These are phyloP conservation scores for Jaapia argillacea DNA, from an alignment of 768 basidiomycete genomes.

Conservation along the genomic window DNA sequence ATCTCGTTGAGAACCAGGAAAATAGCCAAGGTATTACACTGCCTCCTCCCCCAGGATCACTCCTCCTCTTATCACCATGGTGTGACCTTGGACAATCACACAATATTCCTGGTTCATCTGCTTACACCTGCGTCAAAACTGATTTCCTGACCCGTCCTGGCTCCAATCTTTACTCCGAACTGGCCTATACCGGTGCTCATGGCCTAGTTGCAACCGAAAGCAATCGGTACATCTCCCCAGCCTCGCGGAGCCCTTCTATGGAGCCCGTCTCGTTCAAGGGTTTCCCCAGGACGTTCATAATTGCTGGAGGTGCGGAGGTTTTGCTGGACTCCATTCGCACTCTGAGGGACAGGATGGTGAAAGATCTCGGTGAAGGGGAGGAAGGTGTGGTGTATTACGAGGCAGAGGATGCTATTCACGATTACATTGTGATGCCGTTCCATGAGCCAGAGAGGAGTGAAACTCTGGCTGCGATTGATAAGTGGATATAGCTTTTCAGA, in stretches of 20 bases:
- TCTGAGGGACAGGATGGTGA: slow-evolving; percentile 14
- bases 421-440: slow-evolving; percentile 13
- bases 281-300: slow-evolving; percentile 24
- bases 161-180: background rate
- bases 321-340: slow-evolving; percentile 25
- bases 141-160: background rate
- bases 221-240: slow-evolving; percentile 52
- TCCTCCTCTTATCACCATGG: slow-evolving; percentile 24
- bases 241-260: slow-evolving; percentile 24
- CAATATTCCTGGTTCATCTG: slow-evolving; percentile 1
- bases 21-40: slow-evolving; percentile 5
- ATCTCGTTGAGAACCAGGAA: slow-evolving; percentile 26
- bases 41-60: slow-evolving; percentile 14
- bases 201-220: slow-evolving; percentile 10
- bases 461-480: slow-evolving; percentile 8
- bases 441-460: slow-evolving; percentile 17
- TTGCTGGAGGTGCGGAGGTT: slow-evolving; percentile 20
- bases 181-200: background rate
- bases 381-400: slow-evolving; percentile 18
- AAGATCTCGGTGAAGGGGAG: slow-evolving; percentile 20
- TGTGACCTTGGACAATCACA: slow-evolving; percentile 3
- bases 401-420: slow-evolving; percentile 19
- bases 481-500: slow-evolving; percentile 12
- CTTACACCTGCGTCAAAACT: background rate
- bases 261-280: slow-evolving; percentile 14